phyloP scores from a whole-genome alignment of 1,284 basidiomycete species.

The Termitomyces sp. region DNA sequence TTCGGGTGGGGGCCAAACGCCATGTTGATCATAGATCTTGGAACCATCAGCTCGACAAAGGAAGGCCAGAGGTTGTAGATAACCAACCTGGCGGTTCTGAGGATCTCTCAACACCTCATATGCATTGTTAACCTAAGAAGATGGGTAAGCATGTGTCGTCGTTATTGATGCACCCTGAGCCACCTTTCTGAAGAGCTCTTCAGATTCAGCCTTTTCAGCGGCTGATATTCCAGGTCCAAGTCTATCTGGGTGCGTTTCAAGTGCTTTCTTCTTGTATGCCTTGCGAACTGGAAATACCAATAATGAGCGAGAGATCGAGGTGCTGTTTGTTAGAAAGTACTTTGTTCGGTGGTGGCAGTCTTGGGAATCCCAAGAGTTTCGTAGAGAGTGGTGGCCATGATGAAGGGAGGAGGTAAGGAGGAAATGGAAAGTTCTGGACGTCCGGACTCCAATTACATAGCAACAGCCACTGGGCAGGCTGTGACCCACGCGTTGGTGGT shows the following conservation, averaged over 20 bases:
- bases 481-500: neutral
- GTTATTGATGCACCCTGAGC: neutral
- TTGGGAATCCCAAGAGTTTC: constrained; percentile 38
- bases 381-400: constrained; percentile 60
- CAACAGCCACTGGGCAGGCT: too few relatives aligned
- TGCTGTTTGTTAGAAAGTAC: constrained; percentile 26
- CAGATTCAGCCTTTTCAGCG: constrained; percentile 36
- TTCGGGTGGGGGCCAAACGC: constrained; percentile 66
- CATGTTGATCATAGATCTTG: constrained; percentile 63
- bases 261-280: constrained; percentile 55
- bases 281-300: constrained; percentile 44
- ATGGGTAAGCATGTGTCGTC: neutral
- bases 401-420: constrained; percentile 8
- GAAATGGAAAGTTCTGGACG: constrained; percentile 26
- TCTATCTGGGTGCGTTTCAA: constrained; percentile 57
- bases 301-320: constrained; percentile 15
- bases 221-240: constrained; percentile 35
- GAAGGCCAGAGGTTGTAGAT: neutral
- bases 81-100: constrained; percentile 37
- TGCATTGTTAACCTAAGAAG: constrained; percentile 44
- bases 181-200: constrained; percentile 45
- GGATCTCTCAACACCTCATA: constrained; percentile 46
- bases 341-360: constrained; percentile 40
- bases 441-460: too few relatives aligned
- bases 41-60: neutral